Conservation (phyloP, 768 basidiomycete species). For the Phlebiopsis gigantea region DNA sequence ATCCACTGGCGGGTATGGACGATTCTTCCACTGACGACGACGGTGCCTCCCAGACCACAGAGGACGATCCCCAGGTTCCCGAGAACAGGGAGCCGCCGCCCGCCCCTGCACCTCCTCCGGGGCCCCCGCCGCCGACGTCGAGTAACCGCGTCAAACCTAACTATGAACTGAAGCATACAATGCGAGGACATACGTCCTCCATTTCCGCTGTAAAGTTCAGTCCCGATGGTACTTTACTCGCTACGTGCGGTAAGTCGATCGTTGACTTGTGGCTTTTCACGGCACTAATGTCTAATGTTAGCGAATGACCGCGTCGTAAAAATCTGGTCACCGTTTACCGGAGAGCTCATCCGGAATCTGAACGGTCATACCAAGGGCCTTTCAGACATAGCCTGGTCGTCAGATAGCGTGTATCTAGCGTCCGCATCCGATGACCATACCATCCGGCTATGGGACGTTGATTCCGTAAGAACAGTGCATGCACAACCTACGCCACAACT, state of each 20-base stretch:
- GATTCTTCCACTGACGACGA: slow-evolving; percentile 48
- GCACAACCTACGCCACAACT: background rate
- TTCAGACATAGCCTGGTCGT: slow-evolving; percentile 87
- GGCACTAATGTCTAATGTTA: slow-evolving; percentile 24
- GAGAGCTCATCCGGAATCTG: slow-evolving; percentile 69
- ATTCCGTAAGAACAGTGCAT: slow-evolving; percentile 41
- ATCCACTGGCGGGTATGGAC: slow-evolving; percentile 24
- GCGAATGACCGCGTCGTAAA: slow-evolving; percentile 77
- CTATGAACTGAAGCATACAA: slow-evolving; percentile 61
- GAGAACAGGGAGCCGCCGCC: slow-evolving; percentile 45
- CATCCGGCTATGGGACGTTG: slow-evolving; percentile 85
- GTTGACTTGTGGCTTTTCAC: background rate
- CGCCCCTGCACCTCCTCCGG: slow-evolving; percentile 31
- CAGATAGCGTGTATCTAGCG: slow-evolving; percentile 76
- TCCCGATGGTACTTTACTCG: slow-evolving; percentile 77
- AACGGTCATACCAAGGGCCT: slow-evolving; percentile 77
- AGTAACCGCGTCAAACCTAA: slow-evolving; percentile 39
- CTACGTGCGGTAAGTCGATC: slow-evolving; percentile 67
- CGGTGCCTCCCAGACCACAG: slow-evolving; percentile 76
- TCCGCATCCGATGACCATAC: slow-evolving; percentile 92
- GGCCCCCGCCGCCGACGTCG: slow-evolving; percentile 24
- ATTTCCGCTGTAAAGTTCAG: slow-evolving; percentile 92
- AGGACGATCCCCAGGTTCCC: slow-evolving; percentile 77
- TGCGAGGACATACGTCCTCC: slow-evolving; percentile 74
- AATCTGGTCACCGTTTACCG: slow-evolving; percentile 79